A percentile compares a stretch with the other conserved stretches of the same genome.
Evolutionary conservation across 2,329 filamentous ascomycete genomes (phyloP).

Genomic region (Exophiala lecanii-corni): DNA sequence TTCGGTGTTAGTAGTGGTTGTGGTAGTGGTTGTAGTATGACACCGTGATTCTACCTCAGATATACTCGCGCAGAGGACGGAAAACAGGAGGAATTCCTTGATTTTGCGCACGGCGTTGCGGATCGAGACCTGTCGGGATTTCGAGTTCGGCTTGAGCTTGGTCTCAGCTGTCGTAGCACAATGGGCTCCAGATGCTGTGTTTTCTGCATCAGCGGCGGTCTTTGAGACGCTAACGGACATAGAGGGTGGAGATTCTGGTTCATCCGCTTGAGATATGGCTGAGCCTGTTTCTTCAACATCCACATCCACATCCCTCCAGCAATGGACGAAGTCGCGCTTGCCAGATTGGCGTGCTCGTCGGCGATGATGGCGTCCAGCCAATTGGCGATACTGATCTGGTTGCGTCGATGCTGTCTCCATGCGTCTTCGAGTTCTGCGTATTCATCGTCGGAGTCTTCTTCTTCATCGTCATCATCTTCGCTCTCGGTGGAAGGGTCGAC

Average conservation of each 20-base stretch:
- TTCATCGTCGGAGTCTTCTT: neutral
- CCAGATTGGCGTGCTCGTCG: neutral
- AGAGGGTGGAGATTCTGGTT: neutral
- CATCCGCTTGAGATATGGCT: neutral
- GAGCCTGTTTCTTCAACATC: too few relatives aligned
- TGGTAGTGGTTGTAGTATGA: too few relatives aligned
- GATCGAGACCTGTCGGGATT: neutral
- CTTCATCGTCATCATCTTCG: neutral
- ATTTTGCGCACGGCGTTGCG: too few relatives aligned
- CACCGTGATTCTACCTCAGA: too few relatives aligned
- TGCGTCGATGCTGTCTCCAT: neutral
- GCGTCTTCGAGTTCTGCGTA: neutral
- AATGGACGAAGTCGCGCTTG: neutral
- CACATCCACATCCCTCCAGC: too few relatives aligned
- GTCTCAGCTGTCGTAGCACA: neutral
- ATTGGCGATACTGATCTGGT: neutral
- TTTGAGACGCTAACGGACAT: neutral
- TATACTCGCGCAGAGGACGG: too few relatives aligned
- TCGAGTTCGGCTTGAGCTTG: neutral
- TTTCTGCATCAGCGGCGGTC: too few relatives aligned
- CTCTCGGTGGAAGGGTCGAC: too few relatives aligned
- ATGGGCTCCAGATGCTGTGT: neutral
- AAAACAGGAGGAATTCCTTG: too few relatives aligned
- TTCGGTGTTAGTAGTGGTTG: too few relatives aligned
- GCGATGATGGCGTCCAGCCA: neutral